A percentile compares a stretch with the other conserved stretches of the same genome.
phyloP scores from a whole-genome alignment of 1,284 basidiomycete species.

The Abortiporus biennis region DNA sequence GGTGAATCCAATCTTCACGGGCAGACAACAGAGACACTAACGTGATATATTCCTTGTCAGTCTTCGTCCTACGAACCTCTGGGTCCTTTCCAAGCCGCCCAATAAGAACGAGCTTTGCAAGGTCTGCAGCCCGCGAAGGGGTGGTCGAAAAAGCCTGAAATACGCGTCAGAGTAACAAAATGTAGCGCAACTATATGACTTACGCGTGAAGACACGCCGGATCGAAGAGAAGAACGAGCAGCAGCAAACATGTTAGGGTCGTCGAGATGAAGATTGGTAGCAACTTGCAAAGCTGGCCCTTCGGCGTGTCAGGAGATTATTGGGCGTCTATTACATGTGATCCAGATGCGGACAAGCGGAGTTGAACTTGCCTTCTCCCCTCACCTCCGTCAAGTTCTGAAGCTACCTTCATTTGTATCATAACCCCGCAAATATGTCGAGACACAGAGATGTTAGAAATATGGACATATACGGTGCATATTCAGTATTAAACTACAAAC shows the following conservation, averaged over 20 bases:
- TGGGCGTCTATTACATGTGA: too few relatives aligned
- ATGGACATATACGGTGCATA: constrained; percentile 76
- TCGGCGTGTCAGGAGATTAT: constrained; percentile 1
- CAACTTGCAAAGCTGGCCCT: not conserved
- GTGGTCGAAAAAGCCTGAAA: constrained; percentile 66
- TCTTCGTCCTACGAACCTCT: constrained; percentile 60
- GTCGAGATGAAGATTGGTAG: not conserved
- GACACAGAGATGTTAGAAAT: constrained; percentile 89
- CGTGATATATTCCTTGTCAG: constrained; percentile 72
- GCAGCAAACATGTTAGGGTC: constrained; percentile 48
- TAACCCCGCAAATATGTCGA: constrained; percentile 72
- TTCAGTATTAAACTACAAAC: not conserved
- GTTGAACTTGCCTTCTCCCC: too few relatives aligned
- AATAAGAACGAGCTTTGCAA: constrained; percentile 72
- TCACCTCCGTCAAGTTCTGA: too few relatives aligned
- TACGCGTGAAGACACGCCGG: constrained; percentile 44
- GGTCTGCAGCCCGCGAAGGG: constrained; percentile 43
- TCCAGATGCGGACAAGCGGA: too few relatives aligned
- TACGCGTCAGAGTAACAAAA: not conserved
- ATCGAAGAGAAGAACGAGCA: constrained; percentile 33
- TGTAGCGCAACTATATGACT: constrained; percentile 14
- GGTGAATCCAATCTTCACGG: not conserved
- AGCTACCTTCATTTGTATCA: too few relatives aligned
- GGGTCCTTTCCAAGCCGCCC: constrained; percentile 70
- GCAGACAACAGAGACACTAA: constrained; percentile 20